A percentile compares a stretch with the other conserved stretches of the same genome.
Evolutionary conservation across 2,329 filamentous ascomycete genomes (phyloP).

Genomic region (Botrytis pseudocinerea): DNA sequence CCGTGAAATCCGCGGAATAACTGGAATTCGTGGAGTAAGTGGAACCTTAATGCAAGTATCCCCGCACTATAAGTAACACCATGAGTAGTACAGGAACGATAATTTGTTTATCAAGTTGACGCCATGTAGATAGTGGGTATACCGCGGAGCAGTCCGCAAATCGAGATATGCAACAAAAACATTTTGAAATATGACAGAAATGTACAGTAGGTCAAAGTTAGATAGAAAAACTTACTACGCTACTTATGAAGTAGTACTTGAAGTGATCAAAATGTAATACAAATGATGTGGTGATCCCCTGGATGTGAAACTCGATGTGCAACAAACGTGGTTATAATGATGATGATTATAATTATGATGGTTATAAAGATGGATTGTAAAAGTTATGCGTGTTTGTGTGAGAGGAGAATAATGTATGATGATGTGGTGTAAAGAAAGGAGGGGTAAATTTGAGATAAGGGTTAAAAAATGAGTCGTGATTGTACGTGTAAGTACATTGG

Average conservation of each 20-base stretch:
- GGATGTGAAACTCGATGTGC: slow-evolving; percentile 9
- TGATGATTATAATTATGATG: background rate
- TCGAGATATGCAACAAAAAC: slow-evolving; percentile 12
- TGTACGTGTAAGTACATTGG: background rate
- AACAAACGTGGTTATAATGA: slow-evolving; percentile 4
- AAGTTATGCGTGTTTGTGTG: background rate
- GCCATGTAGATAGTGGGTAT: background rate
- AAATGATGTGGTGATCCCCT: background rate
- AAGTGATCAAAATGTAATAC: background rate
- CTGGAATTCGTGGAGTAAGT: background rate
- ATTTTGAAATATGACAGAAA: background rate
- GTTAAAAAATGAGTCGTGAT: background rate
- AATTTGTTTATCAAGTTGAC: background rate
- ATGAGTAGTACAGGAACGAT: background rate
- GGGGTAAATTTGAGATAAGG: background rate
- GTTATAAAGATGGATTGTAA: background rate
- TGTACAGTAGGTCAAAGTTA: background rate
- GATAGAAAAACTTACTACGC: background rate
- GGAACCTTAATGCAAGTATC: background rate
- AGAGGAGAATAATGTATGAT: background rate
- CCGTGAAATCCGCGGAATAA: too few relatives aligned
- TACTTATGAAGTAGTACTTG: background rate
- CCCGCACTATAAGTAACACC: background rate
- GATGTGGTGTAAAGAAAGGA: background rate
- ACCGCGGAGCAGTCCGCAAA: background rate